phyloP scores from a whole-genome alignment of 78 protist genomes.

The Protostelium mycophagum region DNA sequence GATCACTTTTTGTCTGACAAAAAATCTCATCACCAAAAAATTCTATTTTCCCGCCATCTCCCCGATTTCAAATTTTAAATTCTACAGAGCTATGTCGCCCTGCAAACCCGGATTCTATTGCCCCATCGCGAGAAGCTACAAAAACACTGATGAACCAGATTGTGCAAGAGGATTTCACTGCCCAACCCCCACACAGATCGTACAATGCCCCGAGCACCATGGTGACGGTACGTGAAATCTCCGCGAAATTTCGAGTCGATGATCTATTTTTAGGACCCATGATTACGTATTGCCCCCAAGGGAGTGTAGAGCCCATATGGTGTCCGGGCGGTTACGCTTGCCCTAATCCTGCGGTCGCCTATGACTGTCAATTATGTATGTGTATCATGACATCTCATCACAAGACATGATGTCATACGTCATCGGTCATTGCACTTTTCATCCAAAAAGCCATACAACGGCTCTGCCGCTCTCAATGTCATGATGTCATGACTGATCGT shows the following conservation, averaged over 20 bases:
- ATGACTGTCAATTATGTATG: not conserved
- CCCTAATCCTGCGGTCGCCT: not conserved
- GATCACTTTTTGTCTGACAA: not conserved
- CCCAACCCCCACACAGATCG: not conserved
- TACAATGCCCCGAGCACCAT: not conserved
- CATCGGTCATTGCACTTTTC: no score
- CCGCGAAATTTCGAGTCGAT: no score
- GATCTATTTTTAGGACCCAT: no score
- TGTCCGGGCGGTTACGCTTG: not conserved
- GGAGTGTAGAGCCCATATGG: not conserved
- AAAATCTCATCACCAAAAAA: no score
- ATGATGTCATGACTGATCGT: no score
- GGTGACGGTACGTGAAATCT: no score
- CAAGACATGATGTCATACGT: no score
- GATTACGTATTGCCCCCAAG: not conserved
- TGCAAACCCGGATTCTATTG: not conserved
- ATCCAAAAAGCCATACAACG: no score
- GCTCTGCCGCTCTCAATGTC: no score
- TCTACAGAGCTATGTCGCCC: not conserved
- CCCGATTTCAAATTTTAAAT: no score
- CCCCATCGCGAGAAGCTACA: not conserved
- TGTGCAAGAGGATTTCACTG: not conserved
- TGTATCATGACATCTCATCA: not conserved
- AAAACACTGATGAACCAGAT: not conserved
- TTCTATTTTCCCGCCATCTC: no score